Conservation (phyloP, 2,329 filamentous ascomycete genomes). For the Apiospora aurea region DNA sequence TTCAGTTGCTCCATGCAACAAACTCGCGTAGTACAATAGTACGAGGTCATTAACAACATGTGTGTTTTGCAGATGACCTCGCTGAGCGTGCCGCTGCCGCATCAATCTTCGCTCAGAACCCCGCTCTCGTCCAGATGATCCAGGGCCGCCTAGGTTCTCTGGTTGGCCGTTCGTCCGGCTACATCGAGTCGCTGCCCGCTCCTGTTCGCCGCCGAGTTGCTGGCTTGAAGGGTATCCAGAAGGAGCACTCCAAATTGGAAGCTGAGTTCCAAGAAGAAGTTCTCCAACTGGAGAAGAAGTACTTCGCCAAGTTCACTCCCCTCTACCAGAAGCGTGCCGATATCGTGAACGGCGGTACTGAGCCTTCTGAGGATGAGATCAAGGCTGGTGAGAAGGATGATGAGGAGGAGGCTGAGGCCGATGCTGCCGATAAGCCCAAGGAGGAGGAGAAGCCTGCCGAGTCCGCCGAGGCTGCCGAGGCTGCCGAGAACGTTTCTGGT, state of each 20-base stretch:
- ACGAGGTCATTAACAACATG: constrained; percentile 34
- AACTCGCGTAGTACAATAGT: background rate
- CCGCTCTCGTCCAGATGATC: constrained; percentile 94
- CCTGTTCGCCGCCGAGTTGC: constrained; percentile 92
- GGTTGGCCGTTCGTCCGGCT: constrained; percentile 94
- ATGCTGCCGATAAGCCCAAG: constrained; percentile 60
- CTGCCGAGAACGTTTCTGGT: constrained; percentile 67
- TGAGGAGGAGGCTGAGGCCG: constrained; percentile 70
- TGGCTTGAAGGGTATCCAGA: constrained; percentile 96
- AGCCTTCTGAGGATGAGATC: constrained; percentile 89
- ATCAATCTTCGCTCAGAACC: constrained; percentile 94
- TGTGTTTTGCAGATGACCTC: constrained; percentile 75
- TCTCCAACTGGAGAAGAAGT: constrained; percentile 98
- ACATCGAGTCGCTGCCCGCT: constrained; percentile 93
- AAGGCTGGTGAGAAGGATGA: constrained; percentile 84
- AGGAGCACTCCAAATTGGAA: constrained; percentile 98
- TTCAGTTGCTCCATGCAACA: background rate
- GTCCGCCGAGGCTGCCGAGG: constrained; percentile 54
- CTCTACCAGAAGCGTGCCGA: constrained; percentile 93
- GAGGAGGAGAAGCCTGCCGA: constrained; percentile 63
- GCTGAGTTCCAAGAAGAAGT: constrained; percentile 99
- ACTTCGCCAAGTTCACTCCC: constrained; percentile 97
- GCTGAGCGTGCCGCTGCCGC: constrained; percentile 81
- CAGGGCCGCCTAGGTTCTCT: constrained; percentile 94
- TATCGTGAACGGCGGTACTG: constrained; percentile 86